Percentiles rank a stretch among this genome's conserved stretches.
These are phyloP conservation scores for Hemerocallis citrina DNA, from an alignment of 106 monocot species.

Conservation along the genomic window DNA sequence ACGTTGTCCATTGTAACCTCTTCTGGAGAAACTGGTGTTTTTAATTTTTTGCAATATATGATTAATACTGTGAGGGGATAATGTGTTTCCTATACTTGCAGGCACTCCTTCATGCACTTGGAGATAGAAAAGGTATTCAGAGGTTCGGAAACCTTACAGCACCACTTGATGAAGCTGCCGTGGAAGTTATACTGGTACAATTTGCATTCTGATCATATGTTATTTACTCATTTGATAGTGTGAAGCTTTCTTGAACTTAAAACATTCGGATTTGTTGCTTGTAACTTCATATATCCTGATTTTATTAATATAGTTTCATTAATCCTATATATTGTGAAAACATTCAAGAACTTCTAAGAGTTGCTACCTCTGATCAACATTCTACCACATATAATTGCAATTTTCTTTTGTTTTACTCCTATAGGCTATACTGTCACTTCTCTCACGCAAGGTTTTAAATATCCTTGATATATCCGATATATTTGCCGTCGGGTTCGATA, in stretches of 20 bases:
- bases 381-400: too few relatives aligned
- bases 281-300: neutral
- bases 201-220: neutral
- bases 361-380: too few relatives aligned
- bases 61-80: neutral
- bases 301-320: neutral
- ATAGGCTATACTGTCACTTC: too few relatives aligned
- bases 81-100: conserved; percentile 11
- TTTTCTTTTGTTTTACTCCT: too few relatives aligned
- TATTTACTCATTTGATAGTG: neutral
- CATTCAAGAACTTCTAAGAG: too few relatives aligned
- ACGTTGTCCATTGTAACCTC: neutral
- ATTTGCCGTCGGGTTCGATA: too few relatives aligned
- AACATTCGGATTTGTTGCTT: neutral
- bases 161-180: conserved; percentile 93
- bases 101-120: conserved; percentile 91
- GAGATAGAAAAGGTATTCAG: conserved; percentile 92
- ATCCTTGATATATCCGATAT: too few relatives aligned
- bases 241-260: neutral
- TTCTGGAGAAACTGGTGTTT: neutral
- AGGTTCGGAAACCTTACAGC: conserved; percentile 92
- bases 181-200: conserved; percentile 83
- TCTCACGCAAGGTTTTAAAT: too few relatives aligned
- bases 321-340: neutral
- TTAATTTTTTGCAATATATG: neutral